A percentile compares a stretch with the other conserved stretches of the same genome.
Evolutionary conservation across 768 basidiomycete genomes (phyloP).

Genomic region (Naganishia antarctica): DNA sequence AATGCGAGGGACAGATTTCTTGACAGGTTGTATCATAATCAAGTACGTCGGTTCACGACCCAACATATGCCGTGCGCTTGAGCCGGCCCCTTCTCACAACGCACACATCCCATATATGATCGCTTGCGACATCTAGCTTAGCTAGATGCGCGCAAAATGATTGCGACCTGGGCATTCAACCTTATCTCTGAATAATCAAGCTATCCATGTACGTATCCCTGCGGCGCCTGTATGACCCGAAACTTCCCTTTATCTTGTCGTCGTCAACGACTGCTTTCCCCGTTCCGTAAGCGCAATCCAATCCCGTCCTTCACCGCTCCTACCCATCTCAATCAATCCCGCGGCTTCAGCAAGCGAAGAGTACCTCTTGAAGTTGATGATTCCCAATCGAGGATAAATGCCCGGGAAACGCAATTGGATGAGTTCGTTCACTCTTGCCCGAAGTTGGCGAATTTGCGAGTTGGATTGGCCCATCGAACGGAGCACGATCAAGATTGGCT

Average conservation of each 20-base stretch:
- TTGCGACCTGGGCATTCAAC: too few species aligned
- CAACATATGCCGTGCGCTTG: too few species aligned
- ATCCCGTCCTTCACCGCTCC: background rate
- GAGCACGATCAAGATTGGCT: slow-evolving; percentile 13
- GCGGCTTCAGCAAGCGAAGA: background rate
- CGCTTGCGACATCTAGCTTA: too few species aligned
- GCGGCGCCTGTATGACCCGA: background rate
- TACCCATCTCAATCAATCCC: slow-evolving; percentile 1
- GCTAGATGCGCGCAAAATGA: too few species aligned
- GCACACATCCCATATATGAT: too few species aligned
- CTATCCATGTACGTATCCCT: too few species aligned
- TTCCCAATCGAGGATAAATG: slow-evolving; percentile 5
- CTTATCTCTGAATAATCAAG: too few species aligned
- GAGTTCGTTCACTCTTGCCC: slow-evolving; percentile 6
- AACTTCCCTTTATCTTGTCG: background rate
- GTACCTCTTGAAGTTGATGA: slow-evolving; percentile 11
- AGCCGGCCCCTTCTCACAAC: too few species aligned
- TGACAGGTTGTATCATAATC: slow-evolving; percentile 2
- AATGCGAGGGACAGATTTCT: too few species aligned
- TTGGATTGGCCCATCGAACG: slow-evolving; percentile 1
- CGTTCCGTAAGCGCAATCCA: slow-evolving; percentile 16
- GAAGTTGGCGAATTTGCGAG: background rate
- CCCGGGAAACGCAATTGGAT: slow-evolving; percentile 15
- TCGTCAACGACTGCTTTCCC: background rate
- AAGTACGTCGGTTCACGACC: background rate